These are phyloP conservation scores for Favolaschia claudopus DNA, from an alignment of 768 basidiomycete species.

Conservation along the genomic window DNA sequence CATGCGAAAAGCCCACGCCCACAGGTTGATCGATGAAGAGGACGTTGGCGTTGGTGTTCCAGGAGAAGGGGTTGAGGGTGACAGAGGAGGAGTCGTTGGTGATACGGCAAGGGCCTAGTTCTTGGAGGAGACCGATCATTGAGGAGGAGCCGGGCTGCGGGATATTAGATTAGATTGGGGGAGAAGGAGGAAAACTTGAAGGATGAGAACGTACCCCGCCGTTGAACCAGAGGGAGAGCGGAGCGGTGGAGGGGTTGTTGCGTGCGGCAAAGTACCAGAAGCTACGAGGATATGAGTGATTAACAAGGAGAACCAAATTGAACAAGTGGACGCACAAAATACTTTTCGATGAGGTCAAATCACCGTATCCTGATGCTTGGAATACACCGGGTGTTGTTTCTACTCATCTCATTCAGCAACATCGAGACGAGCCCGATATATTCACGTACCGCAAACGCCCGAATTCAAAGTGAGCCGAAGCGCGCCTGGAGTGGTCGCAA, in stretches of 20 bases:
- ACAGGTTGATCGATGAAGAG: conserved; percentile 73
- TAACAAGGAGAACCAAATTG: too few relatives aligned
- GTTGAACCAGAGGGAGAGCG: conserved; percentile 74
- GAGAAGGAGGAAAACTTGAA: not conserved
- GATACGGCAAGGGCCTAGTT: conserved; percentile 77
- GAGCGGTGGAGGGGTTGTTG: conserved; percentile 65
- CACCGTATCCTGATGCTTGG: conserved; percentile 52
- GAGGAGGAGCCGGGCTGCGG: conserved; percentile 61
- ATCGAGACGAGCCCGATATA: not conserved
- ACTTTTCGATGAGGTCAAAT: conserved; percentile 45
- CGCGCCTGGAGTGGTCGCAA: conserved; percentile 29
- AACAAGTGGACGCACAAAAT: conserved; percentile 41
- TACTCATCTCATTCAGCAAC: not conserved
- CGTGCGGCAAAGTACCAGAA: conserved; percentile 77
- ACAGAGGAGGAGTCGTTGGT: conserved; percentile 60
- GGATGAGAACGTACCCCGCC: conserved; percentile 55
- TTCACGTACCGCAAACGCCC: conserved; percentile 17
- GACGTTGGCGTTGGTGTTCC: conserved; percentile 65
- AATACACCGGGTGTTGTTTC: conserved; percentile 40
- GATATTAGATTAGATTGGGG: not conserved
- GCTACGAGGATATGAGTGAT: conserved; percentile 45
- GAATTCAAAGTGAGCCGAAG: conserved; percentile 14
- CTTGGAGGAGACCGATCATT: conserved; percentile 75
- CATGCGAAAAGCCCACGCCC: conserved; percentile 70
- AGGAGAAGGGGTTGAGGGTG: conserved; percentile 59